These are phyloP conservation scores for Stephania japonica DNA, from an alignment of 164 flowering plant species.

Conservation along the genomic window DNA sequence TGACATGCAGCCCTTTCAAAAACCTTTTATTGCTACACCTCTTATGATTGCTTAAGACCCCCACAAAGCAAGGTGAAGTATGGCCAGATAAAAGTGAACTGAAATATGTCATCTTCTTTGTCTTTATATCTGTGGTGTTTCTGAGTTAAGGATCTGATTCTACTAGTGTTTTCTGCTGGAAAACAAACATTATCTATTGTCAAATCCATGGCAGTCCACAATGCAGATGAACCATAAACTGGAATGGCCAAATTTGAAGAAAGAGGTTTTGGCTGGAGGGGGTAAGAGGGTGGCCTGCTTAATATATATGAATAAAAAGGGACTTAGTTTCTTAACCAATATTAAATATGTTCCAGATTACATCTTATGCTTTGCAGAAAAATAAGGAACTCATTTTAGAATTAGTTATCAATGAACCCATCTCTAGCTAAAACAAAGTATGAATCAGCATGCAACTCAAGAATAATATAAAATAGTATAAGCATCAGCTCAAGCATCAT, in stretches of 20 bases:
- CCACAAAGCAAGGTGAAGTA: background rate
- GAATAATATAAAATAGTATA: background rate
- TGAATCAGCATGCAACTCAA: background rate
- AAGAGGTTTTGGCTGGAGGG: background rate
- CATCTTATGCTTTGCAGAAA: background rate
- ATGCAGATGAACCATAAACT: background rate
- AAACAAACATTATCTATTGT: constrained; percentile 1
- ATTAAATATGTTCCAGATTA: background rate
- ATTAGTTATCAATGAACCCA: background rate
- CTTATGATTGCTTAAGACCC: background rate
- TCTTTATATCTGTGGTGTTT: background rate
- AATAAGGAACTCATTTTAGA: background rate
- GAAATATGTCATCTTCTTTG: background rate
- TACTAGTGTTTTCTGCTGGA: background rate
- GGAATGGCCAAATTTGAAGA: background rate
- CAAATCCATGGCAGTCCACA: background rate
- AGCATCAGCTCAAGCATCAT: too few species aligned
- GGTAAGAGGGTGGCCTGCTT: background rate
- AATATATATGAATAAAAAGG: too few species aligned
- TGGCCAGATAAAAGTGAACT: background rate
- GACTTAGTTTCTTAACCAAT: background rate
- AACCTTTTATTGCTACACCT: background rate
- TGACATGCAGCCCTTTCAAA: background rate
- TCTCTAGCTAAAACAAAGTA: background rate
- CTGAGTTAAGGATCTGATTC: background rate